A percentile compares a stretch with the other conserved stretches of the same genome.
Evolutionary conservation across 305 asterid species (phyloP).

Genomic region (Nicotiana rustica): DNA sequence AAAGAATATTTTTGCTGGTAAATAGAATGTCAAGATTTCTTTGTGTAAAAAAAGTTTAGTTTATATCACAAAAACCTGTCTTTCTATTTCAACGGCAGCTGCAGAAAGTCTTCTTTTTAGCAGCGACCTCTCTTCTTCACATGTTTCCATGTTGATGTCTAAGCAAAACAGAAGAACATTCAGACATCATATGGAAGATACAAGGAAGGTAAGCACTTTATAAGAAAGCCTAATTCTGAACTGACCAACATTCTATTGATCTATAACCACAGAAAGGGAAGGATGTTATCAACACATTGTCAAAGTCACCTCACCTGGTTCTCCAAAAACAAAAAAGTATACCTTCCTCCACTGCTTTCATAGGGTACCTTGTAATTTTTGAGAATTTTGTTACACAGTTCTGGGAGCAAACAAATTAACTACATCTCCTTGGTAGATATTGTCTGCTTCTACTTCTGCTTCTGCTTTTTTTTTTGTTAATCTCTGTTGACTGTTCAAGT

Average conservation of each 20-base stretch:
- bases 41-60: not conserved
- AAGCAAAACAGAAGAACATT: slow-evolving; percentile 37
- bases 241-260: not conserved
- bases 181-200: not conserved
- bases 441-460: not conserved
- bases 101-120: slow-evolving; percentile 83
- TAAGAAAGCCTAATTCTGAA: not conserved
- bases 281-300: not conserved
- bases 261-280: not conserved
- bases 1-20: slow-evolving; percentile 30
- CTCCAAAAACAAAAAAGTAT: slow-evolving; percentile 1
- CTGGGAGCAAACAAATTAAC: not conserved
- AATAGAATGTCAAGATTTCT: not conserved
- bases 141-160: slow-evolving; percentile 72
- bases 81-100: slow-evolving; percentile 81
- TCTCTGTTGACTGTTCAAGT: no score
- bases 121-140: slow-evolving; percentile 72
- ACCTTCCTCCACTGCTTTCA: not conserved
- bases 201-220: not conserved
- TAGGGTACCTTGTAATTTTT: not conserved
- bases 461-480: no score
- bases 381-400: not conserved
- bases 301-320: not conserved
- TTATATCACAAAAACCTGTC: slow-evolving; percentile 58
- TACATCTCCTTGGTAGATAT: not conserved